phyloP scores from a whole-genome alignment of 2,329 filamentous ascomycete species.

The Rhynchosporium agropyri region DNA sequence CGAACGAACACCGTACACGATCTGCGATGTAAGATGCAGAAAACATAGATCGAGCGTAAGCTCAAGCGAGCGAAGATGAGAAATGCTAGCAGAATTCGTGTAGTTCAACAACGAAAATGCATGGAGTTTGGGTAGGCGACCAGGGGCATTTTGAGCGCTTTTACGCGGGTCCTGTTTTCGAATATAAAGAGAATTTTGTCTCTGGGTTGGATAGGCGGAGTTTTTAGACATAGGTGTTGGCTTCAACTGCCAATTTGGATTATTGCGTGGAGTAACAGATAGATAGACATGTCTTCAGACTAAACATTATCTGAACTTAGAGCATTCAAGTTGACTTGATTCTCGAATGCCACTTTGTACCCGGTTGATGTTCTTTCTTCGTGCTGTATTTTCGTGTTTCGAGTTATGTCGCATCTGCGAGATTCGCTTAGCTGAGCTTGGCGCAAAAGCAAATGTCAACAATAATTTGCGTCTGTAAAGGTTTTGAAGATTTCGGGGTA shows the following conservation, averaged over 20 bases:
- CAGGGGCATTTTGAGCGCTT: slow-evolving; percentile 7
- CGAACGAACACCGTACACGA: too few species aligned
- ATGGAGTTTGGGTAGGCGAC: slow-evolving; percentile 15
- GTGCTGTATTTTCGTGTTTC: too few species aligned
- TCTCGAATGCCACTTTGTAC: too few species aligned
- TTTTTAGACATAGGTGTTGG: slow-evolving; percentile 13
- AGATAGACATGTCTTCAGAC: neutral
- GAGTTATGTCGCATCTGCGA: too few species aligned
- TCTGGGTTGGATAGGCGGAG: neutral
- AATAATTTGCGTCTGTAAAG: neutral
- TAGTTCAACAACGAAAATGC: slow-evolving; percentile 9
- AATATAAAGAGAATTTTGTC: neutral
- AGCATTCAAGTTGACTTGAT: neutral
- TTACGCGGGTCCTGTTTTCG: neutral
- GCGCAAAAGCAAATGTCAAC: slow-evolving; percentile 4
- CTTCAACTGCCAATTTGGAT: slow-evolving; percentile 9
- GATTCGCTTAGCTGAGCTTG: neutral
- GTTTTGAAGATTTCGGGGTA: neutral
- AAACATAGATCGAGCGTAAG: neutral
- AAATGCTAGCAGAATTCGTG: neutral
- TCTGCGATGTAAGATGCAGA: neutral
- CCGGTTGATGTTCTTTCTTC: too few species aligned
- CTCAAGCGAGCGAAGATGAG: neutral
- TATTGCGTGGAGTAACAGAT: neutral
- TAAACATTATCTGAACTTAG: neutral